Evolutionary conservation across 1,284 basidiomycete genomes (phyloP).

Genomic region (Irpex sp.): DNA sequence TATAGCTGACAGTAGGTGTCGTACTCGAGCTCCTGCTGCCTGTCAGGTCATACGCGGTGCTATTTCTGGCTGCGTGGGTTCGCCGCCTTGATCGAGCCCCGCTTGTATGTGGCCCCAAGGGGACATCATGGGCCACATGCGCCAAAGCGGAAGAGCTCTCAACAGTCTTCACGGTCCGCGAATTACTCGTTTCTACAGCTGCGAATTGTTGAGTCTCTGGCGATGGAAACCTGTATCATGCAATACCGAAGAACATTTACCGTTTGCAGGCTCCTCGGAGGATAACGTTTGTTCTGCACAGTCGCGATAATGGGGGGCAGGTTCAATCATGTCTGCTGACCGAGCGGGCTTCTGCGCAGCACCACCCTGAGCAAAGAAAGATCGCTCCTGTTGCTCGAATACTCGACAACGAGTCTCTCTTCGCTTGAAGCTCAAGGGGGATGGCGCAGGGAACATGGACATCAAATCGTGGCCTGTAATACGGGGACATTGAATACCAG

Average conservation of each 20-base stretch:
- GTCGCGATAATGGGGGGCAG: background rate
- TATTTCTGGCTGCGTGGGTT: background rate
- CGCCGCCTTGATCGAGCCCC: background rate
- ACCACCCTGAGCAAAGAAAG: background rate
- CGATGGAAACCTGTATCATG: background rate
- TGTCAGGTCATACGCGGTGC: background rate
- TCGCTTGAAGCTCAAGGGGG: background rate
- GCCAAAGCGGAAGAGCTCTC: background rate
- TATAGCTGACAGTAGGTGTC: background rate
- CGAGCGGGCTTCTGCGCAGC: background rate
- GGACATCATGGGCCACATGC: background rate
- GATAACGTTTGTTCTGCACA: background rate
- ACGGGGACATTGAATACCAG: background rate
- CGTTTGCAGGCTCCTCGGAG: background rate
- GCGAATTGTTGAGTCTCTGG: background rate
- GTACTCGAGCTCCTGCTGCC: background rate
- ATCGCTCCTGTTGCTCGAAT: conserved; percentile 8
- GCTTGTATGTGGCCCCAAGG: background rate
- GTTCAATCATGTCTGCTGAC: background rate
- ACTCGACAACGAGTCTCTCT: conserved; percentile 3
- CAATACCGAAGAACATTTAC: background rate
- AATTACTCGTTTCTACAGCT: background rate
- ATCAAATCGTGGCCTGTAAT: conserved; percentile 10
- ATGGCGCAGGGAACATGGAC: conserved; percentile 7
- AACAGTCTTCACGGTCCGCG: too few relatives aligned